Base-by-base conservation (phyloP, 1,139 yeast species). In the Wickerhamomyces sp. region DNA sequence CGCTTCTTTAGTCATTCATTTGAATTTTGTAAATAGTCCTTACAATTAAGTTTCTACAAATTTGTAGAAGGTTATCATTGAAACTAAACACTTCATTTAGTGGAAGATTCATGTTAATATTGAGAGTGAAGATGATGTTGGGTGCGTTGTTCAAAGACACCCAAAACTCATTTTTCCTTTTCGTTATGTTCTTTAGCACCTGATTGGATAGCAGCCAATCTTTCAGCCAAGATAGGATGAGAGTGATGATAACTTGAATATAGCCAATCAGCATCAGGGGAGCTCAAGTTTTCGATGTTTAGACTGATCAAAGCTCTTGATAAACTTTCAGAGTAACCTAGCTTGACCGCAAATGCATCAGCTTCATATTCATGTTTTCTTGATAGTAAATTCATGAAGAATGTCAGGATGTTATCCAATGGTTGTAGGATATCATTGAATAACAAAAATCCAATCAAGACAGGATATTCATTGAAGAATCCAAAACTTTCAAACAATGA, bases 281-380 rank as follows among this genome's bases (percentile, higher is more conserved):
- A 77, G 46, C 90, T 76, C 64, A 93, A 76, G 66, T 93, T 91
- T 63, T 88, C 87, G 55, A 81, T 79, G 58, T 84, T 86, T 54
- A 93, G 70, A 52, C 76, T 81, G 61, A 88, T 82, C 61, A 93
- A 76, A 2, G 96, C 83, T 48, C 73, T 72, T 44, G 86, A 77
- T 63, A 93, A 77, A 44, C 81, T 83, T 34, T 76, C 73, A 9
- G 85, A 73, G 61, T 81, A 83, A 30, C 95, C 95, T 55, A 82
- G 76, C 44, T 75, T 71, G 48, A 78, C 80, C 10, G 98, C 97
- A 62, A 78, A 91, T 46, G 75, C 80, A 64, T 93, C 98, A 26
- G 99, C 99, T 67, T 93, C 90, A 60, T 83, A 93, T 69, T 93
- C 99, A 57, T 84, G 85, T 58, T 81, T 79, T 75, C 99, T 84